Base-by-base conservation (phyloP, 805 yeast genomes). In the Scheffersomyces amazonensis region DNA sequence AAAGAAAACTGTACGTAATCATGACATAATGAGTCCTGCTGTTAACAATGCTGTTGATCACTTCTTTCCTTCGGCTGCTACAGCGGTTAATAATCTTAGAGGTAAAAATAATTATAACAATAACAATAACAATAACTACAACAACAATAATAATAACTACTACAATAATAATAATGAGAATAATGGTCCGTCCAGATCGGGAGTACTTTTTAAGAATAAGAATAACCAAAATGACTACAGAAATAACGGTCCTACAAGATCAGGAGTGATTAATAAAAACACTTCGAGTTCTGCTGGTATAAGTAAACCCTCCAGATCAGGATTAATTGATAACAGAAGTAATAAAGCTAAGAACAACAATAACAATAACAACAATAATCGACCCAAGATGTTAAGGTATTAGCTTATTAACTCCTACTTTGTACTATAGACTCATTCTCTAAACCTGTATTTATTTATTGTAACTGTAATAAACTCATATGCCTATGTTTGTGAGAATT, bases 251-350 rank as follows among this genome's bases (percentile, higher is more conserved):
- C 54, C 53, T 17, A 42, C 56, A 16, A 43, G 54, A 33, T 39
- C 52, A 12, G 57, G 55, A 7, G 39, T 46, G n/a, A 43, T 20
- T 5, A 40, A 37, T 12, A 40, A 38, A 32, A 23, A 36, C 7
- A 40, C 40, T 7, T 22, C 36, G 9, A 39, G 42, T 29, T 34
- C 46, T 31, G 41, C 43, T 17, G 33, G 27, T 17, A 36, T 32
- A 20, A 32, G 31, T 8, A 42, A 32, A 30, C 52, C 62, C 4
- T 46, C 61, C 2, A 39, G 62, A 21, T 47, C 59, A 4, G 63
- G 62, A 11, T 39, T 48, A 22, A 46, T 56, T 19, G 56, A 27
- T 13, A 15, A 15, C 15, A 16, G 15, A 27, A 27, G 30, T 27
- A 27, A 54, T 36, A 46, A 33, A 13, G 39, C 38, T 16, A 42